A percentile compares a stretch with the other conserved stretches of the same genome.
Conservation (phyloP, 192 early-diverging fungal genomes). For the Chytriomyces hyalinus region DNA sequence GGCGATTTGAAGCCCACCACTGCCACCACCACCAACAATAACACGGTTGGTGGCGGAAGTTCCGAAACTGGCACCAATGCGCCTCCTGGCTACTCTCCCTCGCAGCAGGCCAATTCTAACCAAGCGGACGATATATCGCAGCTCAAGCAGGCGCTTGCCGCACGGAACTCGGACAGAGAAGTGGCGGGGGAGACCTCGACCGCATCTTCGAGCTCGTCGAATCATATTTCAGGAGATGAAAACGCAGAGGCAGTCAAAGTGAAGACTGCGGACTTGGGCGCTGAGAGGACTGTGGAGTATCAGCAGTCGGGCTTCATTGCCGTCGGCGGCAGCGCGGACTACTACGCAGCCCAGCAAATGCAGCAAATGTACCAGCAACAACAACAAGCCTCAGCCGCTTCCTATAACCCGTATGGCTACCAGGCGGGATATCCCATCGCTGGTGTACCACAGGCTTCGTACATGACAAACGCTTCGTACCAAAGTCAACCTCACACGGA, state of each 20-base stretch:
- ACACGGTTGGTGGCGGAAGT: neutral
- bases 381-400: neutral
- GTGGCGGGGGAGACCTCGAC: neutral
- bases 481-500: no score
- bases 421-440: neutral
- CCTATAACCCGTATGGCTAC: neutral
- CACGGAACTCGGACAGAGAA: neutral
- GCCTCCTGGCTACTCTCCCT: neutral
- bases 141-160: neutral
- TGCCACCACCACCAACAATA: neutral
- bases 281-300: no score
- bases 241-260: neutral
- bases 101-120: neutral
- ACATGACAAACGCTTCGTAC: no score
- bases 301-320: neutral
- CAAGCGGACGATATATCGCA: neutral
- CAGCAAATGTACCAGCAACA: constrained; percentile 1
- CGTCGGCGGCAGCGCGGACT: neutral
- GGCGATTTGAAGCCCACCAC: neutral
- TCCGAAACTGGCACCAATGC: no score
- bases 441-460: neutral
- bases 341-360: neutral
- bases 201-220: neutral
- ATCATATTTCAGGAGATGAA: neutral
- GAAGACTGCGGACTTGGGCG: no score